A percentile compares a stretch with the other conserved stretches of the same genome.
Conservation (phyloP, 2,329 filamentous ascomycete genomes). For the Diaporthe eres region DNA sequence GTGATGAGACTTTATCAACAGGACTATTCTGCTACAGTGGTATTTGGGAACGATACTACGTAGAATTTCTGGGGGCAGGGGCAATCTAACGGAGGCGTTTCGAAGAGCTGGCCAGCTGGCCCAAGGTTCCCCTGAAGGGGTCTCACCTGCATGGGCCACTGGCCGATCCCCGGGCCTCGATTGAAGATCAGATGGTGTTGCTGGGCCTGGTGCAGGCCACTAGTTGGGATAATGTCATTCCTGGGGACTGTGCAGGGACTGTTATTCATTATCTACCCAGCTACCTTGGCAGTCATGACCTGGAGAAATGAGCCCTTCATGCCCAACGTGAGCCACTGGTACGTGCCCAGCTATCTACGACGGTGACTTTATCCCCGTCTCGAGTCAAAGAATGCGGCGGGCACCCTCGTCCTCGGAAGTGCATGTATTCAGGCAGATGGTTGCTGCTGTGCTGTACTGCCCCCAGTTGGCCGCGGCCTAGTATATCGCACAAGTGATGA, state of each 20-base stretch:
- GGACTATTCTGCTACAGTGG: too few species aligned
- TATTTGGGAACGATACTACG: neutral
- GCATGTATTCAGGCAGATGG: neutral
- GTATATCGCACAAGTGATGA: neutral
- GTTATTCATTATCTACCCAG: too few species aligned
- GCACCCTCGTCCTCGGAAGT: neutral
- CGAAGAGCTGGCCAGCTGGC: slow-evolving; percentile 7
- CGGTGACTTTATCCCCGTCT: neutral
- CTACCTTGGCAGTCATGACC: neutral
- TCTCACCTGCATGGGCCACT: slow-evolving; percentile 23
- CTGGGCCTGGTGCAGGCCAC: slow-evolving; percentile 11
- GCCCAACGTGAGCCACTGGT: neutral
- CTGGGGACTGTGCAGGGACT: neutral
- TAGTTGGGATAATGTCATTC: slow-evolving; percentile 12
- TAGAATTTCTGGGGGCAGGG: neutral
- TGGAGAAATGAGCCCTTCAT: slow-evolving; percentile 26
- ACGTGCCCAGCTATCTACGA: neutral
- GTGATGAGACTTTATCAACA: neutral
- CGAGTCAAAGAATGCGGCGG: neutral
- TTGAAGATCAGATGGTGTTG: slow-evolving; percentile 20
- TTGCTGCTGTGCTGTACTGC: neutral
- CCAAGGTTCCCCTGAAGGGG: neutral
- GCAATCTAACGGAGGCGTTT: neutral
- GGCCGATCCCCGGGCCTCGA: slow-evolving; percentile 8
- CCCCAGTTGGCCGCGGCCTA: neutral